Evolutionary conservation across 225 moss, liverwort and hornwort species (phyloP).

Genomic region (Rhytidiadelphus loreus): DNA sequence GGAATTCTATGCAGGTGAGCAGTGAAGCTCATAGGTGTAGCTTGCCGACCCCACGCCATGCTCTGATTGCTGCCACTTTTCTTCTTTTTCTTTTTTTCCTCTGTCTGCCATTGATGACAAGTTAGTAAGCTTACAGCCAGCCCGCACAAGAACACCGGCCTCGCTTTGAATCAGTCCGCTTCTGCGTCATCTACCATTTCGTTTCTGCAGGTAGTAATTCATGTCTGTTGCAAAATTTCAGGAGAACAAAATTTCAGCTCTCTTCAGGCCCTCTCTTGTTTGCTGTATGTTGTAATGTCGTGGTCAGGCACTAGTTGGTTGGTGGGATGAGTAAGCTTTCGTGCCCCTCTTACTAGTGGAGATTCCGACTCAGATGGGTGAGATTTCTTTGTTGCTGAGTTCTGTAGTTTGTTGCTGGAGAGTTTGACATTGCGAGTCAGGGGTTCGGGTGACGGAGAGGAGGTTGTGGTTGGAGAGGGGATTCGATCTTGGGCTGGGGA

Average conservation of each 20-base stretch:
- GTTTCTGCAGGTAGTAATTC: not conserved
- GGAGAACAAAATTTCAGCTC: not conserved
- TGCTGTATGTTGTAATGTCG: not conserved
- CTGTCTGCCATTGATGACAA: not conserved
- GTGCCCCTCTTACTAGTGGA: not conserved
- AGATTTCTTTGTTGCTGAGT: not conserved
- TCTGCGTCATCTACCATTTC: not conserved
- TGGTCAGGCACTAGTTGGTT: not conserved
- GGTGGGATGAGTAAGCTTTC: not conserved
- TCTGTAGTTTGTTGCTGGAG: not conserved
- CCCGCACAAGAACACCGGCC: not conserved
- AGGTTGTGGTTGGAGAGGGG: not conserved
- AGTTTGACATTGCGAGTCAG: not conserved
- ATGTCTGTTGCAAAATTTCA: not conserved
- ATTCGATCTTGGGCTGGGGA: not conserved
- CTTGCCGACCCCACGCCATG: constrained; percentile 15
- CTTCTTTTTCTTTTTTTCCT: not conserved
- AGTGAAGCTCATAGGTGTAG: not conserved
- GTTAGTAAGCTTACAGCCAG: not conserved
- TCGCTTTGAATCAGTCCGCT: constrained; percentile 14
- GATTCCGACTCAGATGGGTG: not conserved
- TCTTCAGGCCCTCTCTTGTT: not conserved
- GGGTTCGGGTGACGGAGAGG: not conserved
- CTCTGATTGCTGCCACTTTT: constrained; percentile 25
- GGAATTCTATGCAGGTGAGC: not conserved